Evolutionary conservation across 2,329 filamentous ascomycete genomes (phyloP), one percentile per base, ranked within the genome.

Genomic region (Metarhizium rileyi): DNA sequence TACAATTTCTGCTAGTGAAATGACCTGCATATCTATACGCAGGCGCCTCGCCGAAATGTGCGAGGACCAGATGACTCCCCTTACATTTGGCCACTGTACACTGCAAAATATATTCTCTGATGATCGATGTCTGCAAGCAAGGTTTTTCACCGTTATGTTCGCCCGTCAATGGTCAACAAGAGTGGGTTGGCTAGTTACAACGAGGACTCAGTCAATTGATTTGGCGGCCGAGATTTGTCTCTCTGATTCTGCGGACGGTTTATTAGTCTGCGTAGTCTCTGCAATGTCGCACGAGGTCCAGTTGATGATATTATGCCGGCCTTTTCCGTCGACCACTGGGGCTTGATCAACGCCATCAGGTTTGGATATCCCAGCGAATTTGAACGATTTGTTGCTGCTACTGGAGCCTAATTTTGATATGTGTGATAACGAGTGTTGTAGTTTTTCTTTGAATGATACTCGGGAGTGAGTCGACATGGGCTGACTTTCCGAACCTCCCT

Each of bases 341-440:
- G 3, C 38, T 3, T 7, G 20, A 4, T 20, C 12, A 25, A 25
- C 20, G 10, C 25, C 22, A 22, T 22, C 36, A 14, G 20, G 20
- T 25, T 42, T 42, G 20, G 22, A 5, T 5, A n/a, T 36, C 5
- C 38, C 38, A 25, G 20, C 20, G 14, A 42, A 25, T 14, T 42
- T 42, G n/a, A 25, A 4, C 4, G 38, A 42, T 4, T 9, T 42
- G 6, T 42, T 42, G 5, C 38, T 6, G 38, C 20, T 44, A 22
- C 41, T 38, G 10, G 38, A 36, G 14, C 36, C 28, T 9, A 43
- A 18, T 14, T 49, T 49, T 9, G 50, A 52, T 18, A 49, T 38
- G 9, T 44, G 43, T 20, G 48, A 50, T n/a, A 50, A 36, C 7
- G 50, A 52, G 16, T 52, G 30, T 20, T 45, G 42, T 23, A 52